Percentiles rank a stretch among this genome's conserved stretches.
phyloP scores from a whole-genome alignment of 805 yeast genomes.

The Metschnikowia henanensis region DNA sequence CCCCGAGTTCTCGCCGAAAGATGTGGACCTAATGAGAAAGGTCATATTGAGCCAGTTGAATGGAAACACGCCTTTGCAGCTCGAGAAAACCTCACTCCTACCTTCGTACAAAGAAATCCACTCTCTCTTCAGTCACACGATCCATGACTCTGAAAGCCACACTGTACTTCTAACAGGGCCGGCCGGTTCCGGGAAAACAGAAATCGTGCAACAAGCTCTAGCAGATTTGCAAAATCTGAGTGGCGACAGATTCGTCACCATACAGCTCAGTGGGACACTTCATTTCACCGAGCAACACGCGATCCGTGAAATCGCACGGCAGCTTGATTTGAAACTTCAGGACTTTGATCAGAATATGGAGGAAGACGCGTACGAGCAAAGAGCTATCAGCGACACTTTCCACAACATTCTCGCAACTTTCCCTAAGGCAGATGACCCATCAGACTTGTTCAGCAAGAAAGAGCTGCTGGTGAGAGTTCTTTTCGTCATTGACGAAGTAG shows the following conservation, averaged over 20 bases:
- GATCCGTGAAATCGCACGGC: slow-evolving; percentile 81
- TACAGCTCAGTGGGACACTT: slow-evolving; percentile 66
- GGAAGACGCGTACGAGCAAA: slow-evolving; percentile 42
- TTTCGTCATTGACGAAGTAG: slow-evolving; percentile 84
- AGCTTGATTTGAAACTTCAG: slow-evolving; percentile 52
- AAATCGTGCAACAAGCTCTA: slow-evolving; percentile 59
- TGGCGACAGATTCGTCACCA: slow-evolving; percentile 54
- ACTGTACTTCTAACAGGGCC: slow-evolving; percentile 83
- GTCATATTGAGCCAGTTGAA: slow-evolving; percentile 13
- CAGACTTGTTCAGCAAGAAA: slow-evolving; percentile 17
- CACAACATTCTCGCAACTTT: slow-evolving; percentile 53
- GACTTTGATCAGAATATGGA: slow-evolving; percentile 17
- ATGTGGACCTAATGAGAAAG: slow-evolving; percentile 8
- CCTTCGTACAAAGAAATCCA: slow-evolving; percentile 51
- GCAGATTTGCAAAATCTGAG: slow-evolving; percentile 39
- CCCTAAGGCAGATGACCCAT: slow-evolving; percentile 34
- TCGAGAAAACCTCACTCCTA: slow-evolving; percentile 17
- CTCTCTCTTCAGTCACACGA: slow-evolving; percentile 59
- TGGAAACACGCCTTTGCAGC: slow-evolving; percentile 11
- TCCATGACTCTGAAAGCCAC: slow-evolving; percentile 71
- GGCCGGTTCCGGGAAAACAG: slow-evolving; percentile 72
- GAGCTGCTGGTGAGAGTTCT: slow-evolving; percentile 53
- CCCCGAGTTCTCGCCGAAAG: slow-evolving; percentile 8
- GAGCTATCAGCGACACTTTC: slow-evolving; percentile 61
- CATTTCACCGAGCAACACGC: slow-evolving; percentile 80